Base-by-base conservation (phyloP, 805 yeast genomes). In the Saccharomycopsis capsularis region DNA sequence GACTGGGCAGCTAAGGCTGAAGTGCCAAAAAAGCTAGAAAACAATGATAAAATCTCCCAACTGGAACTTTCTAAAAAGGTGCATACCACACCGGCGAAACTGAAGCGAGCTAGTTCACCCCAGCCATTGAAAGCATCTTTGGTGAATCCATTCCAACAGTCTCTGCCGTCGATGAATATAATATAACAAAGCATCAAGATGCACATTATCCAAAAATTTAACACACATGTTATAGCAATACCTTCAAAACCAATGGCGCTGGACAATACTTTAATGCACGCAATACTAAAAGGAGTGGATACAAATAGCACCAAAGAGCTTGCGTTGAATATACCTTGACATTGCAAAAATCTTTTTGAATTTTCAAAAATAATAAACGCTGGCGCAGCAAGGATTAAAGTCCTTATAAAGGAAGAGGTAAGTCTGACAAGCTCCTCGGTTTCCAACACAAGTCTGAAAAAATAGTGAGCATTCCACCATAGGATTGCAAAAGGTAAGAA, bases 291-390 rank as follows among this genome's bases (percentile, higher is more conserved):
- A 1, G 89, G 89, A 1, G 82, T 75, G 9, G 76, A 70, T 11
- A 79, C 54, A 16, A 73, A 57, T 36, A 85, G 66, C 11, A 81
- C 83, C 54, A 79, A 77, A 4, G 95, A 84, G 7, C 90, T 83
- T 3, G 95, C 95, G 59, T 85, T 82, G 69, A 85, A 89, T 13
- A 87, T 81, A 29, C 87, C 86, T 63, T 88, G 96, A 0, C 95
- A 86, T 67, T 87, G 96, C 50, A 88, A 65, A 58, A 75, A 87
- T 50, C 95, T 70, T 65, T 89, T 88, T 24, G 88, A 80, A 38
- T 87, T 76, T 65, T 89, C 96, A 62, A 88, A 88, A 11, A 84
- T 52, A 40, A 85, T 71, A 57, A 81, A 77, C 0, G 90, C 95
- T 1, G 96, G 96, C 5, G 85, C 78, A 19, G 95, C 95, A 46